Conservation (phyloP, 768 basidiomycete species). For the Suillus occidentalis region DNA sequence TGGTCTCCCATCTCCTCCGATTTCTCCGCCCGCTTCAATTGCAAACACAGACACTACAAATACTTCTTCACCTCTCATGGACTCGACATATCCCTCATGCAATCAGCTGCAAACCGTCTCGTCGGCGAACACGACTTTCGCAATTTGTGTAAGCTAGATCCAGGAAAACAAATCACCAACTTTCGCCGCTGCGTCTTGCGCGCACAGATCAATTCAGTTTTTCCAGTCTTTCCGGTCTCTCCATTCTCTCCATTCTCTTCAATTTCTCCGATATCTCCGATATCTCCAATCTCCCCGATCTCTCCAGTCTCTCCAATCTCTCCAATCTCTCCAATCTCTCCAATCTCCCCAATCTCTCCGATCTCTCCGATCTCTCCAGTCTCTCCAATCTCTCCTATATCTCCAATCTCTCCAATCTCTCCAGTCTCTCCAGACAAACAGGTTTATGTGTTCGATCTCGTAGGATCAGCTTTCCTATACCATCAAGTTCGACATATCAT, state of each 20-base stretch:
- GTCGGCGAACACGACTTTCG: slow-evolving; percentile 94
- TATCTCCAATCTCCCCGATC: too few species aligned
- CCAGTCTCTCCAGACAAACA: slow-evolving; percentile 26
- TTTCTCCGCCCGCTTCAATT: slow-evolving; percentile 90
- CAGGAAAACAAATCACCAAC: slow-evolving; percentile 84
- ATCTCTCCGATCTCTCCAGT: too few species aligned
- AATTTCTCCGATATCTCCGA: too few species aligned
- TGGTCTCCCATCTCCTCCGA: slow-evolving; percentile 85
- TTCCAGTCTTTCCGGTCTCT: slow-evolving; percentile 5
- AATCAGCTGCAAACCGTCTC: slow-evolving; percentile 64
- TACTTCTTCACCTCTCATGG: slow-evolving; percentile 76
- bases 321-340: too few species aligned
- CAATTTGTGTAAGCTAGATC: slow-evolving; percentile 92
- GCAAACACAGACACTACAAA: slow-evolving; percentile 89
- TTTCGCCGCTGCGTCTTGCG: slow-evolving; percentile 68
- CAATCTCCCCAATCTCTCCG: too few species aligned
- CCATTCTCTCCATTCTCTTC: too few species aligned
- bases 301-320: too few species aligned
- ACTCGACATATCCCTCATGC: slow-evolving; percentile 77
- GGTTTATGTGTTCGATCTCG: slow-evolving; percentile 73
- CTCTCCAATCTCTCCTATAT: too few species aligned
- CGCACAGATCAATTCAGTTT: slow-evolving; percentile 59
- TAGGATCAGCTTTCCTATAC: slow-evolving; percentile 88
- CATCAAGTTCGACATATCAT: slow-evolving; percentile 97
- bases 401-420: too few species aligned